A percentile compares a stretch with the other conserved stretches of the same genome.
Evolutionary conservation across 2,329 filamentous ascomycete species (phyloP).

Genomic region (Shiraia bambusicola): DNA sequence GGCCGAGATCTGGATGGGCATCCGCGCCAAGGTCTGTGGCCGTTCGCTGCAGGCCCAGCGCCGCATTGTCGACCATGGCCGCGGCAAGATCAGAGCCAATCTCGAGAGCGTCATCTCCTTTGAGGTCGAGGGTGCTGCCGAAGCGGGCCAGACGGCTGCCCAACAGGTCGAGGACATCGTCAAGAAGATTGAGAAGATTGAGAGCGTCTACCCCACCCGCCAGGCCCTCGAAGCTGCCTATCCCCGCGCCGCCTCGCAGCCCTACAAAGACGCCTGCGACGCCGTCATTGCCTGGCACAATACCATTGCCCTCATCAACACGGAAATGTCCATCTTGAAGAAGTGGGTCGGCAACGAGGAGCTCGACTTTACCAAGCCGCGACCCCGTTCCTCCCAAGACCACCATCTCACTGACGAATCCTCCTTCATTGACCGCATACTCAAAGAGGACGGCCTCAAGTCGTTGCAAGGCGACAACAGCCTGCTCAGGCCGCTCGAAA

Average conservation of each 20-base stretch:
- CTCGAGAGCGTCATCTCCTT: slow-evolving; percentile 92
- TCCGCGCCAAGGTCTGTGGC: slow-evolving; percentile 81
- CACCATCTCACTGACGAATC: slow-evolving; percentile 83
- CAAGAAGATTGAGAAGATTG: slow-evolving; percentile 84
- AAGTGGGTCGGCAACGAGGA: slow-evolving; percentile 97
- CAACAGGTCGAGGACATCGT: slow-evolving; percentile 91
- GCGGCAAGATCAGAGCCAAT: slow-evolving; percentile 68
- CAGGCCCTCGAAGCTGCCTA: slow-evolving; percentile 72
- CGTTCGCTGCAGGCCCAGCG: slow-evolving; percentile 81
- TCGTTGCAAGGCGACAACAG: slow-evolving; percentile 83
- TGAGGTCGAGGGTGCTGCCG: slow-evolving; percentile 88
- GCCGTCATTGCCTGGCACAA: slow-evolving; percentile 96
- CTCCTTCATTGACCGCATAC: slow-evolving; percentile 87
- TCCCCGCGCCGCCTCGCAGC: slow-evolving; percentile 71
- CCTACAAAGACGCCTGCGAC: slow-evolving; percentile 80
- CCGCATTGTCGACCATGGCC: slow-evolving; percentile 83
- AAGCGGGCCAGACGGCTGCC: slow-evolving; percentile 82
- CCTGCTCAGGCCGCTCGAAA: slow-evolving; percentile 80
- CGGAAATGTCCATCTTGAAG: slow-evolving; percentile 84
- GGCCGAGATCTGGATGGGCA: slow-evolving; percentile 81
- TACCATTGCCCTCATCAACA: slow-evolving; percentile 93
- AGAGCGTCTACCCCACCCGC: slow-evolving; percentile 81
- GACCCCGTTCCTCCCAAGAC: slow-evolving; percentile 66
- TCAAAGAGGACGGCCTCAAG: slow-evolving; percentile 94
- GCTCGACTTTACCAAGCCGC: slow-evolving; percentile 81